phyloP scores from a whole-genome alignment of 2,329 filamentous ascomycete species.

The Cladophialophora carrionii region DNA sequence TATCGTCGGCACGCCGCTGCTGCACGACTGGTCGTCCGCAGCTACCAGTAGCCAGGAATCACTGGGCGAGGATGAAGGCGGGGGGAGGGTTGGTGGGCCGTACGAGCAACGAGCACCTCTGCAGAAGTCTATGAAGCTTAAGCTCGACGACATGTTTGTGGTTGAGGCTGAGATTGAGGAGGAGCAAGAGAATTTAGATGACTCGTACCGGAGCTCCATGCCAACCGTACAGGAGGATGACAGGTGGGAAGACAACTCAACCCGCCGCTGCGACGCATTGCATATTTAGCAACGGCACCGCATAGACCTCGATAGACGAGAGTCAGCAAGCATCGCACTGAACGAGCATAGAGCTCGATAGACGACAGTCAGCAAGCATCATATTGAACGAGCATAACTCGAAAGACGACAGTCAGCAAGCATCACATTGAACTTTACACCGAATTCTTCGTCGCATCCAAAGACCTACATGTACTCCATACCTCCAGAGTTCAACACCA shows the following conservation, averaged over 20 bases:
- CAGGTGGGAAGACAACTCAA: neutral
- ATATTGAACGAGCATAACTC: too few relatives aligned
- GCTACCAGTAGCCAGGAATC: neutral
- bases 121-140: too few relatives aligned
- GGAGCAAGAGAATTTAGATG: neutral
- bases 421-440: too few relatives aligned
- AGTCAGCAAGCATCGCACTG: neutral
- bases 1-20: constrained; percentile 2
- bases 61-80: neutral
- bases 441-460: neutral
- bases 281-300: neutral
- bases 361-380: too few relatives aligned
- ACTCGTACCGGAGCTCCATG: neutral
- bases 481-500: too few relatives aligned
- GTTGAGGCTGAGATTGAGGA: neutral
- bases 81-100: neutral
- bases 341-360: neutral
- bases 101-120: too few relatives aligned
- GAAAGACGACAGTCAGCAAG: too few relatives aligned
- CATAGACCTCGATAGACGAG: neutral
- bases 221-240: too few relatives aligned
- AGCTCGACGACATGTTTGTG: neutral
- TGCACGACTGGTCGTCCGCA: constrained; percentile 3
- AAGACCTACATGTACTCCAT: too few relatives aligned
- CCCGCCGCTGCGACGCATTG: neutral